Conservation (phyloP, 148 eudicot species). For the Vaccinium darrowii region DNA sequence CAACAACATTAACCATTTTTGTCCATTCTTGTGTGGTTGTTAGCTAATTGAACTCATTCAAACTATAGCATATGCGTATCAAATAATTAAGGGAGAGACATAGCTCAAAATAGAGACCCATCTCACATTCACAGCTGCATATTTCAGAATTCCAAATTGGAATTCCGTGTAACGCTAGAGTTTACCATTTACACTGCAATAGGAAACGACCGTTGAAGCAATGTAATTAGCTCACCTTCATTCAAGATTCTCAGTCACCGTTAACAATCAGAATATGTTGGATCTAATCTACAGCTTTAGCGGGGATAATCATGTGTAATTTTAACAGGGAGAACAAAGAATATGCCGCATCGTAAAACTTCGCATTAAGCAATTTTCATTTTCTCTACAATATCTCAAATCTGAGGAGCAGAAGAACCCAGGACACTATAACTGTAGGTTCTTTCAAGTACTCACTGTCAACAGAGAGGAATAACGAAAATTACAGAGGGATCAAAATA, state of each 20-base stretch:
- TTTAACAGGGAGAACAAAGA: not conserved
- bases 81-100: not conserved
- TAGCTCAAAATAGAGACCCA: not conserved
- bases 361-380: constrained; percentile 11
- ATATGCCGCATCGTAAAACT: constrained; percentile 19
- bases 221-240: not conserved
- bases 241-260: not conserved
- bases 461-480: not conserved
- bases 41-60: not conserved
- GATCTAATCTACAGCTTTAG: not conserved
- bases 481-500: not conserved
- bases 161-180: not conserved
- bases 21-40: not conserved
- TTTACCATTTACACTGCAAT: not conserved
- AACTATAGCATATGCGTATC: not conserved
- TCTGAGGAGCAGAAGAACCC: not conserved
- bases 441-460: constrained; percentile 9
- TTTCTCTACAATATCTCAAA: constrained; percentile 18
- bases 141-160: not conserved
- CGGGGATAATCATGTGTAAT: not conserved
- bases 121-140: not conserved
- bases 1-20: not conserved
- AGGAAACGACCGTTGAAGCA: not conserved
- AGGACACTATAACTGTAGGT: not conserved
- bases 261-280: too few relatives aligned